Evolutionary conservation across 257 asterid genomes (phyloP).

Genomic region (Solanum clarkiae): DNA sequence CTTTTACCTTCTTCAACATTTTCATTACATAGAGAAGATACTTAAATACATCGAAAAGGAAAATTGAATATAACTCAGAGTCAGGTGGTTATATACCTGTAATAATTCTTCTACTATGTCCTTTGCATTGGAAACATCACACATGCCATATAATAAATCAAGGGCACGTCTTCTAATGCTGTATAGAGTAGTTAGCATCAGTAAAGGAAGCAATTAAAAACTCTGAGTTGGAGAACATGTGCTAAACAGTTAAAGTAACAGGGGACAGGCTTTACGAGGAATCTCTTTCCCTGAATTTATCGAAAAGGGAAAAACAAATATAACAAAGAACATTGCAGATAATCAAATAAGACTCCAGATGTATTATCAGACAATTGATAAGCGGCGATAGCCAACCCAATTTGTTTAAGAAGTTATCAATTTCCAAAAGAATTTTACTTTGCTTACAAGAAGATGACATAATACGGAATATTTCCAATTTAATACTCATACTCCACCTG

Average conservation of each 20-base stretch:
- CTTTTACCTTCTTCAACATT: background rate
- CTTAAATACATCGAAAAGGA: background rate
- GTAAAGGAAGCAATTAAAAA: background rate
- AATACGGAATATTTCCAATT: background rate
- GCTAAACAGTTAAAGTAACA: background rate
- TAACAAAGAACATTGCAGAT: background rate
- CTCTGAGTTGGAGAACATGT: background rate
- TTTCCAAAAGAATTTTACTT: background rate
- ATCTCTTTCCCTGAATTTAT: background rate
- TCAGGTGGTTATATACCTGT: constrained; percentile 43
- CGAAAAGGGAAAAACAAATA: background rate
- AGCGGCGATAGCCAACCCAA: background rate
- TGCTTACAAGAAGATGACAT: background rate
- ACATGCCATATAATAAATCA: constrained; percentile 95
- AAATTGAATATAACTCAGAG: background rate
- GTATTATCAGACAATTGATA: background rate
- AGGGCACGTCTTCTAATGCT: constrained; percentile 96
- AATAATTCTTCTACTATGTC: constrained; percentile 94
- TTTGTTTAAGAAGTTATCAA: background rate
- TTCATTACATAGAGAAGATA: background rate
- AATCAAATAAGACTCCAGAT: background rate
- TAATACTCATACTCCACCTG: constrained; percentile 38
- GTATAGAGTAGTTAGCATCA: constrained; percentile 15
- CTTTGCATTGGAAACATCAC: constrained; percentile 95
- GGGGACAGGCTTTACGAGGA: background rate